phyloP scores from a whole-genome alignment of 1,284 basidiomycete genomes.

The Vanrija humicola region DNA sequence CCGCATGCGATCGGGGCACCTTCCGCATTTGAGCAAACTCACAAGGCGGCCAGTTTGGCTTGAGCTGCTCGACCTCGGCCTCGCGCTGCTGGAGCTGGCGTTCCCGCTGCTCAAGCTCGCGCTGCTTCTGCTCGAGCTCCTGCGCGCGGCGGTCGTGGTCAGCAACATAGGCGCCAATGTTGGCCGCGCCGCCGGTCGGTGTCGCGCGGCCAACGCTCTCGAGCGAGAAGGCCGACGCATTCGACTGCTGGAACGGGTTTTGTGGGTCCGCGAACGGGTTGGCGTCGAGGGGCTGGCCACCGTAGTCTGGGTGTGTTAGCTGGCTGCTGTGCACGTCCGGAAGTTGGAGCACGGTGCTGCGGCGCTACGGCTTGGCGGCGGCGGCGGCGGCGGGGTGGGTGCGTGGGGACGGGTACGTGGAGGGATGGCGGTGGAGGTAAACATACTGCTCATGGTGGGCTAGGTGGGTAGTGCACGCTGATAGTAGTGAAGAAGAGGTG shows the following conservation, averaged over 20 bases:
- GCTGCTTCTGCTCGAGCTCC: constrained; percentile 36
- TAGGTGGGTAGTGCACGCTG: too few relatives aligned
- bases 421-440: too few relatives aligned
- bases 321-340: too few relatives aligned
- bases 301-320: too few relatives aligned
- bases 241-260: constrained; percentile 38
- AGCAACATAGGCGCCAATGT: constrained; percentile 18
- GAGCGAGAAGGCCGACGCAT: constrained; percentile 41
- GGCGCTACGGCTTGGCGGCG: too few relatives aligned
- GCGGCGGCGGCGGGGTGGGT: too few relatives aligned
- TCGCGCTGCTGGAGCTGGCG: constrained; percentile 28
- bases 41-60: constrained; percentile 49
- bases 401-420: too few relatives aligned
- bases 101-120: constrained; percentile 34
- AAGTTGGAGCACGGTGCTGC: too few relatives aligned
- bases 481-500: too few relatives aligned
- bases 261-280: constrained; percentile 36
- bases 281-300: constrained; percentile 13
- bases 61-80: constrained; percentile 29
- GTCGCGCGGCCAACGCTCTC: constrained; percentile 17
- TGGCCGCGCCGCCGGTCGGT: constrained; percentile 16
- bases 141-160: constrained; percentile 20
- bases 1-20: not conserved
- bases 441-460: too few relatives aligned
- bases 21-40: constrained; percentile 13